phyloP scores from a whole-genome alignment of 176 grass and related monocot species.

The Phoenix roebelenii region DNA sequence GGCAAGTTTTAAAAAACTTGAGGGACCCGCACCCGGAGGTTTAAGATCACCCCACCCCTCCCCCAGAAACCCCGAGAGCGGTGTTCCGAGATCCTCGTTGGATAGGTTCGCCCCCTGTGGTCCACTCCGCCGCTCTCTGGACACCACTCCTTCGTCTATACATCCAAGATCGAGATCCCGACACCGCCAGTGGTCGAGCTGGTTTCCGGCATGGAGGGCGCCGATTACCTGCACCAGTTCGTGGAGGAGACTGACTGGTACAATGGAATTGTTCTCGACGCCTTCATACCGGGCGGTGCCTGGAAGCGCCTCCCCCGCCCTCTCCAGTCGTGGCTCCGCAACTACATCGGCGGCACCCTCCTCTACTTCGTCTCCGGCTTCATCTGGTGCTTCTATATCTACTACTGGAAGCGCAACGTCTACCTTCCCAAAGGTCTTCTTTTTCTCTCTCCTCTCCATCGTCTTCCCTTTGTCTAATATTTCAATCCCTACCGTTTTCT shows the following conservation, averaged over 20 bases:
- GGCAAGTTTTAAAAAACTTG: no score
- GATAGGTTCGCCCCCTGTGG: no score
- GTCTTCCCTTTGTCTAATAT: neutral
- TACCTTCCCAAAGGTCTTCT: conserved; percentile 77
- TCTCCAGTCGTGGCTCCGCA: conserved; percentile 84
- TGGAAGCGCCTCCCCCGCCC: conserved; percentile 68
- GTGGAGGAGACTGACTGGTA: conserved; percentile 67
- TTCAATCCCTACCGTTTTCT: no score
- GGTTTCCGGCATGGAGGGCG: conserved; percentile 30
- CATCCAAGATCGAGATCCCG: no score
- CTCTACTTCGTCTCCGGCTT: conserved; percentile 74
- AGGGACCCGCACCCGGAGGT: no score
- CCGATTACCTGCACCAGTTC: conserved; percentile 48
- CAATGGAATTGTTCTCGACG: conserved; percentile 64
- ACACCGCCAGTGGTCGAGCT: neutral
- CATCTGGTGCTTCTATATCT: conserved; percentile 92
- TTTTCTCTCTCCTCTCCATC: neutral
- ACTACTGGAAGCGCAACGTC: conserved; percentile 87
- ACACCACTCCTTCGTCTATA: no score
- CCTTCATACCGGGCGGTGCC: conserved; percentile 34
- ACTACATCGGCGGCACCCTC: conserved; percentile 57
- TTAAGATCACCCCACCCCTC: no score
- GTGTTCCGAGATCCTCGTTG: no score
- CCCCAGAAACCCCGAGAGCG: no score
- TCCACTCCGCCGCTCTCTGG: no score